A percentile compares a stretch with the other conserved stretches of the same genome.
Evolutionary conservation across 495 filamentous ascomycete genomes (phyloP).

Genomic region (Niebla homalea): DNA sequence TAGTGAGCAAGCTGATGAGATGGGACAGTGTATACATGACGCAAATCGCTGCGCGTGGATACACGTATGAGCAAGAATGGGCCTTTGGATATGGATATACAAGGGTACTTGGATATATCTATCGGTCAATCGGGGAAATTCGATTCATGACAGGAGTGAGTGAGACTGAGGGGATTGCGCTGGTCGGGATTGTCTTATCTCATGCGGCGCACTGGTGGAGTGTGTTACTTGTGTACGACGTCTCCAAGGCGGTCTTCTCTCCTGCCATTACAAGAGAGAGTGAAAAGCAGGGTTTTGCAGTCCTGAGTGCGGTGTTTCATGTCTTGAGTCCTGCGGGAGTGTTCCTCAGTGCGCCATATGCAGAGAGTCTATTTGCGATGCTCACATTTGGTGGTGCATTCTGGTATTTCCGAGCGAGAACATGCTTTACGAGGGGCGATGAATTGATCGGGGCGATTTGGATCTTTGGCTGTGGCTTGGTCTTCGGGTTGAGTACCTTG

Average conservation of each 20-base stretch:
- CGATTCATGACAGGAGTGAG: background rate
- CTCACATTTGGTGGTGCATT: slow-evolving; percentile 63
- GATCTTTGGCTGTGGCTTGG: slow-evolving; percentile 44
- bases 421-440: slow-evolving; percentile 18
- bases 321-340: slow-evolving; percentile 76
- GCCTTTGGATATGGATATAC: slow-evolving; percentile 70
- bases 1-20: slow-evolving; percentile 46
- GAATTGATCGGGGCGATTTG: slow-evolving; percentile 27
- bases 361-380: slow-evolving; percentile 67
- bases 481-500: slow-evolving; percentile 61
- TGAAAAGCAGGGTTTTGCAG: slow-evolving; percentile 29
- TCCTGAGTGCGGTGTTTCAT: slow-evolving; percentile 58
- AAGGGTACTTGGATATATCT: slow-evolving; percentile 11
- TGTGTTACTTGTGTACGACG: slow-evolving; percentile 53
- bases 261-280: background rate
- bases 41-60: slow-evolving; percentile 52
- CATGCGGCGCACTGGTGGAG: slow-evolving; percentile 64
- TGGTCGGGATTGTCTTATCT: slow-evolving; percentile 50
- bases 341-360: slow-evolving; percentile 80
- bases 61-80: slow-evolving; percentile 91
- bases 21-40: slow-evolving; percentile 93
- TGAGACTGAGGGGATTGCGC: slow-evolving; percentile 13
- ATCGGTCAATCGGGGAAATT: background rate
- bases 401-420: slow-evolving; percentile 48
- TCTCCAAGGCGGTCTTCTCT: slow-evolving; percentile 23